These are phyloP conservation scores for Puccinia coronata DNA, from an alignment of 1,284 basidiomycete species.

Conservation along the genomic window DNA sequence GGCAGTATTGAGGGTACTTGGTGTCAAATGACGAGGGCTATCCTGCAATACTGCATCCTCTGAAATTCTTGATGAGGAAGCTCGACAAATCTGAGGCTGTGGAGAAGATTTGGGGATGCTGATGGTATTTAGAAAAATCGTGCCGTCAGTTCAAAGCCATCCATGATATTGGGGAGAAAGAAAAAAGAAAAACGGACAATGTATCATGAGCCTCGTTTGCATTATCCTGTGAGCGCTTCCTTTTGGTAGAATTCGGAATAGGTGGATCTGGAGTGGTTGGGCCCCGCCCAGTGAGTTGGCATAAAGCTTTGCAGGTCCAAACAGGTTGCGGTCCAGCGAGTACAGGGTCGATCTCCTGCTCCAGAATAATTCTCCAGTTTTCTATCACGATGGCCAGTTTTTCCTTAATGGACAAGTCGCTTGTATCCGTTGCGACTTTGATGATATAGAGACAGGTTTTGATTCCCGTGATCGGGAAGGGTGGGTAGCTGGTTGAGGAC, in stretches of 20 bases:
- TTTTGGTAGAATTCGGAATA: not conserved
- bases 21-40: not conserved
- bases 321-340: slow-evolving; percentile 25
- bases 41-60: not conserved
- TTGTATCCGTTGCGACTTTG: not conserved
- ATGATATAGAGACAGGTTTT: slow-evolving; percentile 33
- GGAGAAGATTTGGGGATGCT: not conserved
- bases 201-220: not conserved
- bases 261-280: not conserved
- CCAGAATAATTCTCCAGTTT: slow-evolving; percentile 14
- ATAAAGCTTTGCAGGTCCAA: slow-evolving; percentile 38
- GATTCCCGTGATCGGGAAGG: slow-evolving; percentile 35
- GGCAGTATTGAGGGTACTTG: not conserved
- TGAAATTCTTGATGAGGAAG: not conserved
- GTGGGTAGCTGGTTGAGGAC: slow-evolving; percentile 8
- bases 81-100: slow-evolving; percentile 4
- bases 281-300: slow-evolving; percentile 10
- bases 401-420: not conserved
- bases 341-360: slow-evolving; percentile 10
- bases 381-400: slow-evolving; percentile 35
- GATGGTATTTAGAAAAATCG: not conserved
- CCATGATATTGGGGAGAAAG: not conserved
- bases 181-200: not conserved
- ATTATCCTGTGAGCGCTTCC: slow-evolving; percentile 18
- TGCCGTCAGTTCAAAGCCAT: not conserved